Base-by-base conservation (phyloP, 306 rosid genomes). In the Malus asiatica region DNA sequence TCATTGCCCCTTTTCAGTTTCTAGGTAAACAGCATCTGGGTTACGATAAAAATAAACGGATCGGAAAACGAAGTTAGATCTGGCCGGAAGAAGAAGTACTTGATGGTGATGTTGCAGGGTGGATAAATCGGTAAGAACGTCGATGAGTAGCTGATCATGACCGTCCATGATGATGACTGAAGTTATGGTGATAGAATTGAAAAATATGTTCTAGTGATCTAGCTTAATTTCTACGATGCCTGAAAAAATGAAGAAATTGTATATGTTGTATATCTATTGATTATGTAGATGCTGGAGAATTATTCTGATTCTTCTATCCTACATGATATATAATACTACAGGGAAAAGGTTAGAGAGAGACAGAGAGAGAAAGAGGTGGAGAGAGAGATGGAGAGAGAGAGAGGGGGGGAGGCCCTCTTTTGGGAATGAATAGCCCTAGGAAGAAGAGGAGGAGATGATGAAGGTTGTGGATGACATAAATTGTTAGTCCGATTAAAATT, bases 241-340 rank as follows among this genome's bases (percentile, higher is more conserved):
- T n/a, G 22, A n/a, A 23, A 13, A 74, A 29, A 35, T 38, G n/a
- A 65, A 25, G 23, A 14, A 68, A 53, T 23, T 2, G 23, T 22
- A 19, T 19, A 53, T 3, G 12, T 32, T 19, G 51, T 33, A 52
- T 27, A 55, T 10, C 42, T 35, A 32, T 15, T 15, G 69, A 14
- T 48, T 25, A 44, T 0, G 71, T 33, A 48, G 80, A 78, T 82
- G 88, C 84, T n/a, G n/a, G 72, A 70, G 82, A 75, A 85, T 83
- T 25, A 83, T 82, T 82, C 87, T 65, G 72, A 64, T 66, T 73
- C 83, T 59, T 66, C 42, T 73, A 73, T 66, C 32, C 76, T 72
- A 55, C 76, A 55, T 30, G 12, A n/a, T 68, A 29, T 2, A 10
- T 18, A 48, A n/a, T n/a, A 72, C 3, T 57, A 72, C 53, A n/a